These are phyloP conservation scores for Pseudozyma pruni DNA, from an alignment of 1,284 basidiomycete genomes.

Conservation along the genomic window DNA sequence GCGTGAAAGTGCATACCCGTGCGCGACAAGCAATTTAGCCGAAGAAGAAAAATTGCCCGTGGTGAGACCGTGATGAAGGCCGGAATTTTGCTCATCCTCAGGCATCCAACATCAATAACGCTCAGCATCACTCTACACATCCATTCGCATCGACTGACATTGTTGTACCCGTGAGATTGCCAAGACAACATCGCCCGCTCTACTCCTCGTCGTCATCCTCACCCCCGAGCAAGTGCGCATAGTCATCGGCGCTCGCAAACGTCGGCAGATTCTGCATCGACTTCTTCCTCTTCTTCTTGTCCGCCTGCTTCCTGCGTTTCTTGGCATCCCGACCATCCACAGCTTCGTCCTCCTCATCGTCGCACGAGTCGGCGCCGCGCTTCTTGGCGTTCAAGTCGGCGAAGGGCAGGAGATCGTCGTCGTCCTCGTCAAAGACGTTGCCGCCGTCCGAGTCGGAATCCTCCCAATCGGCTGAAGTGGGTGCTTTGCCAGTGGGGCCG, in stretches of 20 bases:
- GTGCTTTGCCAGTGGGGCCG: background rate
- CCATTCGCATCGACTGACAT: background rate
- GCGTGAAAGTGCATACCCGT: no score
- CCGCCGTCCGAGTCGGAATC: conserved; percentile 48
- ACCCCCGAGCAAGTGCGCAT: conserved; percentile 80
- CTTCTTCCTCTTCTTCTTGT: conserved; percentile 76
- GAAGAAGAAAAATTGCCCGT: background rate
- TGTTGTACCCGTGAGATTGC: background rate
- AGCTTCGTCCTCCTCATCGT: conserved; percentile 33
- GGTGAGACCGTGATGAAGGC: background rate
- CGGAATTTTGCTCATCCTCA: background rate
- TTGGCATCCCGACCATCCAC: conserved; percentile 25
- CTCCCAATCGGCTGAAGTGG: conserved; percentile 13
- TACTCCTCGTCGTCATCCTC: conserved; percentile 74
- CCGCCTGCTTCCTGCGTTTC: conserved; percentile 57
- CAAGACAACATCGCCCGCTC: background rate
- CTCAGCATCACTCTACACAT: no score
- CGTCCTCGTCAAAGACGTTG: conserved; percentile 63
- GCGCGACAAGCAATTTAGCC: conserved; percentile 3
- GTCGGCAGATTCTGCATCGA: conserved; percentile 77
- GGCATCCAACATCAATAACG: no score
- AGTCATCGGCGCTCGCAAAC: conserved; percentile 95
- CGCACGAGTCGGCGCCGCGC: conserved; percentile 11
- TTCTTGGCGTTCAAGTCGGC: conserved; percentile 47
- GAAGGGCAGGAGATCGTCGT: conserved; percentile 65